These are phyloP conservation scores for Phyllostachys edulis DNA, from an alignment of 176 grass and related monocot species.

Conservation along the genomic window DNA sequence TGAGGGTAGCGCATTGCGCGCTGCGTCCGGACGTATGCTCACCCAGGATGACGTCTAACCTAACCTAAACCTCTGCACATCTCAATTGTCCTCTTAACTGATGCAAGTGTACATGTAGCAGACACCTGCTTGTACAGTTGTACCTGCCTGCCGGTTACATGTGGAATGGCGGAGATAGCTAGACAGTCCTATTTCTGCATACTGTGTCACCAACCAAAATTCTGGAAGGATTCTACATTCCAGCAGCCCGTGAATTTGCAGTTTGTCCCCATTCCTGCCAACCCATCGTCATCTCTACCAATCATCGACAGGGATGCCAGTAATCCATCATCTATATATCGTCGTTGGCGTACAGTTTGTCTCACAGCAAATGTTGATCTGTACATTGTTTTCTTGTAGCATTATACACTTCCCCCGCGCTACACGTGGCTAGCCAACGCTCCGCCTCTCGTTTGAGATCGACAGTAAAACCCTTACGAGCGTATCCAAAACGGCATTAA, in stretches of 20 bases:
- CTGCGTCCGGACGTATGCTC: neutral
- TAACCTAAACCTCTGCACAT: neutral
- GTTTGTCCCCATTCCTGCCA: conserved; percentile 31
- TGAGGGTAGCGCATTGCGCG: no score
- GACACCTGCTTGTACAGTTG: neutral
- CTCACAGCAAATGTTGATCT: conserved; percentile 15
- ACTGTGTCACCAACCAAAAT: neutral
- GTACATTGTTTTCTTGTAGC: neutral
- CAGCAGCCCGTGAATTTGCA: conserved; percentile 33
- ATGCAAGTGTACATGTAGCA: neutral
- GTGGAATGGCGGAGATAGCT: neutral
- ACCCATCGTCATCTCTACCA: neutral
- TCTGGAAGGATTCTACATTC: conserved; percentile 10
- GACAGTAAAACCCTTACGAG: no score
- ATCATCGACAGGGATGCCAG: neutral
- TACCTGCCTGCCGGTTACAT: neutral
- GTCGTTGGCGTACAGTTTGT: neutral
- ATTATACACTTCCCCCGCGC: no score
- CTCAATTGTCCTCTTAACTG: neutral
- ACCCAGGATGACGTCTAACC: neutral
- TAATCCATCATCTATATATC: neutral
- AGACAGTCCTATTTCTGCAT: neutral
- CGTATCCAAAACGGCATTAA: no score
- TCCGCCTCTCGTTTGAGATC: no score
- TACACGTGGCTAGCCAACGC: no score